phyloP scores from a whole-genome alignment of 495 filamentous ascomycete genomes.

The Penicillium soppii region DNA sequence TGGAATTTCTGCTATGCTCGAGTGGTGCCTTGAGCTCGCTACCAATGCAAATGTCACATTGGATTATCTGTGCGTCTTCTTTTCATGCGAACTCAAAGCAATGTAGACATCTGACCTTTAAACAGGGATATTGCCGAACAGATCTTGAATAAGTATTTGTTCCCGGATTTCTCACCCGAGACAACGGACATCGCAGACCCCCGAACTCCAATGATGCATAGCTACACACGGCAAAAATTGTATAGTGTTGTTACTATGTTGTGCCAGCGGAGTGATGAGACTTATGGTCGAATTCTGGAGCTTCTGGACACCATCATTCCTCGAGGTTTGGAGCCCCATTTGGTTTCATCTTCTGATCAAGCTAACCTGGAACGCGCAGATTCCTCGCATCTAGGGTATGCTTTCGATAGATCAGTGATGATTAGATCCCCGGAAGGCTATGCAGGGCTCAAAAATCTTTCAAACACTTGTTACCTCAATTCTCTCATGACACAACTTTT shows the following conservation, averaged over 20 bases:
- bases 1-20: constrained; percentile 48
- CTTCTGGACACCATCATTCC: constrained; percentile 54
- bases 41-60: constrained; percentile 42
- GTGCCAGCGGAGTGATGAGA: constrained; percentile 49
- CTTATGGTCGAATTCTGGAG: constrained; percentile 51
- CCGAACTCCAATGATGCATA: constrained; percentile 51
- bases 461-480: constrained; percentile 97
- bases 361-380: constrained; percentile 19
- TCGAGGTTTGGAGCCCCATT: constrained; percentile 33
- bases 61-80: constrained; percentile 38
- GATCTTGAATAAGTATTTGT: constrained; percentile 69
- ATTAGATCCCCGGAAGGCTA: constrained; percentile 76
- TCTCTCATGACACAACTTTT: constrained; percentile 94
- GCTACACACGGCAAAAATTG: constrained; percentile 58
- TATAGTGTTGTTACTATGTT: constrained; percentile 62
- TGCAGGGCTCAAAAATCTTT: constrained; percentile 82
- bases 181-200: constrained; percentile 21
- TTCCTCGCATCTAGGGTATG: constrained; percentile 56
- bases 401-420: constrained; percentile 63
- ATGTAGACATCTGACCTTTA: too few relatives aligned
- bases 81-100: background rate
- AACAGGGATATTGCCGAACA: constrained; percentile 54
- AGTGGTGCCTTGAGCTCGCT: constrained; percentile 50
- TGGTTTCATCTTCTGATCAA: background rate
- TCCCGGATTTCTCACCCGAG: constrained; percentile 54